Conservation (phyloP, 371 early-diverging fungal species). For the Dinochytrium kinnereticum region DNA sequence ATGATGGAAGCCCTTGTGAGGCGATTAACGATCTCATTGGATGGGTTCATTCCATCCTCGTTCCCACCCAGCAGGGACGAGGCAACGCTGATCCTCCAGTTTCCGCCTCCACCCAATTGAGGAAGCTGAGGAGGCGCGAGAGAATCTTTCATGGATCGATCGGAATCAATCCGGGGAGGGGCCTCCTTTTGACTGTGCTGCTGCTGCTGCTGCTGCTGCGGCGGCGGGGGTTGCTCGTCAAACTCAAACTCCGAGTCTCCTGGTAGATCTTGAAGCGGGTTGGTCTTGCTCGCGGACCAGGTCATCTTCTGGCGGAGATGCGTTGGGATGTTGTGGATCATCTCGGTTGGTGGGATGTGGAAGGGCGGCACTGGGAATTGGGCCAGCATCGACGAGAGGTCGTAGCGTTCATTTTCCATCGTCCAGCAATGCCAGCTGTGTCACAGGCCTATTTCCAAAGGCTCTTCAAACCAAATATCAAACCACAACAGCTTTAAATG, state of each 20-base stretch:
- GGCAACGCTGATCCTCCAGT: slow-evolving; percentile 11
- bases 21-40: slow-evolving; percentile 1
- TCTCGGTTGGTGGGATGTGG: slow-evolving; percentile 8
- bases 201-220: no score
- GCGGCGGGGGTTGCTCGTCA: no score
- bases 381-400: background rate
- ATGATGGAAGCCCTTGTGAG: slow-evolving; percentile 7
- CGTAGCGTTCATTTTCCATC: background rate
- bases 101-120: background rate
- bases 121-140: background rate
- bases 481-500: no score
- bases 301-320: slow-evolving; percentile 1
- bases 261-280: slow-evolving; percentile 10
- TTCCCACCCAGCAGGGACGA: background rate
- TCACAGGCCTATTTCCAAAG: no score
- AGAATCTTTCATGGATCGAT: no score
- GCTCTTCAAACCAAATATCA: no score
- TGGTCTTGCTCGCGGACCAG: background rate
- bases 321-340: background rate
- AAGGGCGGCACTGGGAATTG: slow-evolving; percentile 6
- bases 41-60: background rate
- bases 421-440: no score
- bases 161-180: no score
- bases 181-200: no score
- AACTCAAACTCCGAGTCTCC: background rate